Evolutionary conservation across 208 protist genomes (phyloP), one percentile per base, ranked within the genome.

Genomic region (Eutreptiella sp.): DNA sequence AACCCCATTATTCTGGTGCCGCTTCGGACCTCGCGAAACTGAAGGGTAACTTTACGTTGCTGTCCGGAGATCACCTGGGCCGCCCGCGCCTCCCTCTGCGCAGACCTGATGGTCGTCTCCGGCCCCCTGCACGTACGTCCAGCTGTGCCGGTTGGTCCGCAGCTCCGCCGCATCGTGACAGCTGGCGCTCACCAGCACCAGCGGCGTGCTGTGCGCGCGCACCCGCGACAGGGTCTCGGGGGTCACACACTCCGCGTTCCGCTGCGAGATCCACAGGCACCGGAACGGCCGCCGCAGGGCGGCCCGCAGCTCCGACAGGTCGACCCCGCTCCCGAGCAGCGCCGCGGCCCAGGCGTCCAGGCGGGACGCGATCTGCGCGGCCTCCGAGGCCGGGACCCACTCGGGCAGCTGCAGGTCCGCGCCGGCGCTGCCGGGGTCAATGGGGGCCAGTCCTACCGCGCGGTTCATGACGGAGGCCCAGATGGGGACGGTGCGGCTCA

Each of bases 401-500:
- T 7, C 24, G 14, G 55, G 55, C 1, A 62, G 23, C 23, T 62
- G 14, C 0, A 62, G 21, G 1, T 62, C 16, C 29, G n/a, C 19
- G 34, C 2, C 19, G 32, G 3, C 16, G 19, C 16, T 19, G 36
- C 16, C 36, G 36, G 16, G 36, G 19, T 41, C 16, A 41, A n/a
- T n/a, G 14, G 54, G 54, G 27, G 11, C 19, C 36, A 38, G 28
- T 9, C 21, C 0, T 34, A 45, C 4, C n/a, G 70, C 14, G 7
- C 62, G 19, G 69, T 80, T 82, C 3, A 84, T 63, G 2, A 79
- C 64, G 11, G 27, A 46, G 1, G 24, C 29, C 76, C 76, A 82
- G 33, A 82, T 77, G 1, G 76, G 76, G 34, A 82, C 59, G 14
- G 76, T 82, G 43, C 66, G 28, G n/a, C 26, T 42, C 11, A 82